These are phyloP conservation scores for Coleophoma eucalyptorum DNA, from an alignment of 2,329 filamentous ascomycete species.

Conservation along the genomic window DNA sequence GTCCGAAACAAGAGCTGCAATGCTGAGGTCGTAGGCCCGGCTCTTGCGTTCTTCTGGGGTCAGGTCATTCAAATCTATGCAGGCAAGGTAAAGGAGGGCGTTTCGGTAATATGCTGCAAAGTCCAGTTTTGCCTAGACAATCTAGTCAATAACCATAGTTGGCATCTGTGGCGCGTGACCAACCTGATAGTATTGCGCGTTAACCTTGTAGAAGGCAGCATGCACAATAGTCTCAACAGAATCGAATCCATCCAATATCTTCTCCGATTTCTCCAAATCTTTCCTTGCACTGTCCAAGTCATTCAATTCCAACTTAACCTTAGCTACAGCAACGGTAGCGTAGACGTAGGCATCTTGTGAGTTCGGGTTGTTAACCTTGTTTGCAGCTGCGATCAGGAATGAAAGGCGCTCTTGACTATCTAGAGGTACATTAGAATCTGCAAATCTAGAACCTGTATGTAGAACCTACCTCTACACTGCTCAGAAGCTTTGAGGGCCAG, in stretches of 20 bases:
- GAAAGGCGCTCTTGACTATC: constrained; percentile 81
- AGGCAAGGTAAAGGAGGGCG: constrained; percentile 94
- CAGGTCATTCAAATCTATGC: constrained; percentile 79
- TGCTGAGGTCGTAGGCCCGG: constrained; percentile 87
- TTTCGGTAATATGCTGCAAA: constrained; percentile 98
- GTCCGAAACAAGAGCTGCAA: constrained; percentile 88
- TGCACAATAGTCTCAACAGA: constrained; percentile 94
- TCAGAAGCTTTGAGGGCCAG: constrained; percentile 83
- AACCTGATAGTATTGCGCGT: constrained; percentile 90
- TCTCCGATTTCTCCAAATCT: constrained; percentile 83
- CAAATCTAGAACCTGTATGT: too few relatives aligned
- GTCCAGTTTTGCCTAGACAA: constrained; percentile 67
- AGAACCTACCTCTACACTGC: constrained; percentile 67
- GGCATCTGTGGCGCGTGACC: constrained; percentile 5
- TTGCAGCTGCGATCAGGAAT: constrained; percentile 79
- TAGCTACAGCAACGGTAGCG: constrained; percentile 84
- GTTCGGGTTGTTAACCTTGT: constrained; percentile 86
- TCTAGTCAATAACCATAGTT: constrained; percentile 13
- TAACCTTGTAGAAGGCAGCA: constrained; percentile 92
- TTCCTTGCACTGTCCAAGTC: constrained; percentile 80
- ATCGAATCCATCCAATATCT: constrained; percentile 86
- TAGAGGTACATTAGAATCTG: constrained; percentile 30
- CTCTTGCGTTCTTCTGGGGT: constrained; percentile 70
- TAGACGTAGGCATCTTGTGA: constrained; percentile 96
- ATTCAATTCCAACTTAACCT: constrained; percentile 76